A percentile compares a stretch with the other conserved stretches of the same genome.
Conservation (phyloP, 257 asterid species). For the Solanum lycopersicoides region DNA sequence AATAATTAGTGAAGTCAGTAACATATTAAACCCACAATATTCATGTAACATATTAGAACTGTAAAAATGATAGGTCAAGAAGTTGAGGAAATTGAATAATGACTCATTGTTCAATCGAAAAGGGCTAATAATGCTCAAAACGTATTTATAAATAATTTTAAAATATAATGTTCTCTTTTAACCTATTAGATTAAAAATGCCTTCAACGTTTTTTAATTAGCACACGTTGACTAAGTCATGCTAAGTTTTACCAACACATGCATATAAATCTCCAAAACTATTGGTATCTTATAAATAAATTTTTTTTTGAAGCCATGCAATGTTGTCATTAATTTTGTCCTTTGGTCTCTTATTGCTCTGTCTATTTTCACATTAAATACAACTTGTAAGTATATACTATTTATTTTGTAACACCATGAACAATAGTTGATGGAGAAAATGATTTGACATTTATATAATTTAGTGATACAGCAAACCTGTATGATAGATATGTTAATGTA, state of each 20-base stretch:
- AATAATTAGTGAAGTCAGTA: neutral
- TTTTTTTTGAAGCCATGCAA: neutral
- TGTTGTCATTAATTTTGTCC: conserved; percentile 6
- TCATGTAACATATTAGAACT: neutral
- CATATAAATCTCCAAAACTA: neutral
- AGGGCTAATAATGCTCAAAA: neutral
- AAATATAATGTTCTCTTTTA: neutral
- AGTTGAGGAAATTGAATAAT: neutral
- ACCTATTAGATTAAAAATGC: neutral
- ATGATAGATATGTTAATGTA: neutral
- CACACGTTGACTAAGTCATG: neutral
- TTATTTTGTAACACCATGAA: neutral
- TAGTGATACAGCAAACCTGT: neutral
- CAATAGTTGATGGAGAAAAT: neutral
- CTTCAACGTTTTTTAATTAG: too few species aligned
- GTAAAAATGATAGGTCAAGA: neutral
- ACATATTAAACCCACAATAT: neutral
- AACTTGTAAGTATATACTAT: neutral
- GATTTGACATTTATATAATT: neutral
- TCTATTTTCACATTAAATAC: neutral
- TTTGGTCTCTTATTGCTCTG: conserved; percentile 11
- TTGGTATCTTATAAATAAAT: neutral
- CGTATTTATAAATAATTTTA: neutral
- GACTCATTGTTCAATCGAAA: neutral
- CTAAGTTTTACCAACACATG: neutral